These are phyloP conservation scores for Glarea lozoyensis DNA, from an alignment of 495 filamentous ascomycete genomes.

Conservation along the genomic window DNA sequence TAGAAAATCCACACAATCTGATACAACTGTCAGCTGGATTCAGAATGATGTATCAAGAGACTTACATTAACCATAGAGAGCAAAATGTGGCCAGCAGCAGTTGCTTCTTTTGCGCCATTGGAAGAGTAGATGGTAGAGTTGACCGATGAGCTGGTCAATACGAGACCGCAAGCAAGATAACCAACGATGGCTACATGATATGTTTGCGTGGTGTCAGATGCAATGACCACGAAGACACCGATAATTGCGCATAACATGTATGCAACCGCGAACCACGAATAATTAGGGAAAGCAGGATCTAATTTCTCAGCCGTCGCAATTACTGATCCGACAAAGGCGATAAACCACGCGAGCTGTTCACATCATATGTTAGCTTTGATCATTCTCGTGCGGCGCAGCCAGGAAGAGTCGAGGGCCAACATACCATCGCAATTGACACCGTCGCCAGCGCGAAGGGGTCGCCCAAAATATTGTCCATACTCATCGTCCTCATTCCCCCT, in stretches of 20 bases:
- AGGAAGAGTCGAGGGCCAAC: constrained; percentile 24
- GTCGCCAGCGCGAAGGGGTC: constrained; percentile 96
- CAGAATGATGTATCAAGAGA: constrained; percentile 10
- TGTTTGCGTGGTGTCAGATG: constrained; percentile 69
- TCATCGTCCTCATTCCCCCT: constrained; percentile 35
- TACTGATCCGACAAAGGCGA: constrained; percentile 78
- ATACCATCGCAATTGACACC: constrained; percentile 81
- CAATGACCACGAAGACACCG: constrained; percentile 71
- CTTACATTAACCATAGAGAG: constrained; percentile 87
- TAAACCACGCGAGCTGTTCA: constrained; percentile 82
- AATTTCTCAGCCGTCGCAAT: constrained; percentile 53
- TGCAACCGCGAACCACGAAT: constrained; percentile 81
- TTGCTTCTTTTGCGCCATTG: constrained; percentile 67
- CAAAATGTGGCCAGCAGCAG: constrained; percentile 90
- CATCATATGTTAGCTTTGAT: constrained; percentile 15
- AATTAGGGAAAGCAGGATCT: constrained; percentile 57
- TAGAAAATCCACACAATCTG: constrained; percentile 99
- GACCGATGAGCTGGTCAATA: constrained; percentile 74
- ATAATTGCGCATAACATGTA: constrained; percentile 78
- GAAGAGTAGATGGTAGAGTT: constrained; percentile 70
- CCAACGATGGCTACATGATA: constrained; percentile 92
- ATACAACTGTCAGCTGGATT: neutral
- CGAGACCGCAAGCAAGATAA: constrained; percentile 72
- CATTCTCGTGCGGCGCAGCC: constrained; percentile 11
- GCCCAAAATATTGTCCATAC: constrained; percentile 80